Evolutionary conservation across 2,329 filamentous ascomycete genomes (phyloP), one percentile per base, ranked within the genome.

Genomic region (Curvularia lunata): DNA sequence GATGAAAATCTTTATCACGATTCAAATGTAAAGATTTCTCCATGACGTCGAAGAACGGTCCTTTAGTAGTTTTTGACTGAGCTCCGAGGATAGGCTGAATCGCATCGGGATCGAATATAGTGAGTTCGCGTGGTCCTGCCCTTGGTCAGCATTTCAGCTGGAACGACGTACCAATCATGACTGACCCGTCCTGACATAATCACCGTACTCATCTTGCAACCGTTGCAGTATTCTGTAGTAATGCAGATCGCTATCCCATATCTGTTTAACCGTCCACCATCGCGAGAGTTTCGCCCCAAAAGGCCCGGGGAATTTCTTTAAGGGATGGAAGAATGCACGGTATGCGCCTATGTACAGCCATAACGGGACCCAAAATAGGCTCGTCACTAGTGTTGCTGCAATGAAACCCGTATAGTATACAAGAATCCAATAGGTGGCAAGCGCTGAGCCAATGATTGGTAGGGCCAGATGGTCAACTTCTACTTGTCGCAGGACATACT

Each of bases 1-100:
- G 63, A 52, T 75, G 72, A 43, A 63, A 70, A 0, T 42, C 23
- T 45, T 60, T 67, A 50, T 73, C 63, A 18, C 72, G 66, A 41
- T 65, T 75, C 34, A 67, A 61, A 38, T 72, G 66, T 16, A 73
- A 48, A 4, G 68, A 69, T 19, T 46, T 57, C 16, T 71, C 66
- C 46, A 64, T 56, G 8, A 67, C 56, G 45, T 66, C 58, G 48
- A 70, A 74, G 51, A 63, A 73, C 0, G 66, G 62, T 0, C 66
- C 67, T 50, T 74, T 75, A 7, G 49, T 62, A 12, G 68, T 73
- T 38, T 60, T 64, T 3, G 69, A 66, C 13, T 64, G 59, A 13
- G 61, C 47, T 1, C 68, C 66, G 5, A 69, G 54, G 18, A 75
- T 58, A 10, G 55, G 58, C 23, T 62, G 57, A 9, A 69, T 61